Conservation (phyloP, 176 grass and related monocot genomes). For the Coix lacrymajobi region DNA sequence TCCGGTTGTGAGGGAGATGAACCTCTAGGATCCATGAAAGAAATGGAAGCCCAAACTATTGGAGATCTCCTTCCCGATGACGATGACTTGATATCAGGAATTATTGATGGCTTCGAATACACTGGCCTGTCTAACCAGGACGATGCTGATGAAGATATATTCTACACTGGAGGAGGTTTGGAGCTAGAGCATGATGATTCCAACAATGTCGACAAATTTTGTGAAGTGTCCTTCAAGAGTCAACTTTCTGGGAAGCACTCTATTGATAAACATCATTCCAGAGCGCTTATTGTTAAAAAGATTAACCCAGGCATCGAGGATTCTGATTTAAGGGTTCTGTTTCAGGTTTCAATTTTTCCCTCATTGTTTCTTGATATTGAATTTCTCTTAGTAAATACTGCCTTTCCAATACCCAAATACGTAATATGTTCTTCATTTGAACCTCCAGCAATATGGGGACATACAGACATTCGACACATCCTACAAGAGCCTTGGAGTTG, state of each 20-base stretch:
- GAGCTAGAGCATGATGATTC: conserved; percentile 61
- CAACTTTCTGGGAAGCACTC: conserved; percentile 36
- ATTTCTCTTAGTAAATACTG: not conserved
- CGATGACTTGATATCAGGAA: conserved; percentile 61
- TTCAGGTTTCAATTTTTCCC: conserved; percentile 39
- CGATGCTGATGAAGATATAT: conserved; percentile 78
- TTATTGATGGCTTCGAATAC: conserved; percentile 50
- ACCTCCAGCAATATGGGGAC: conserved; percentile 64
- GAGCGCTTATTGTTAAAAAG: conserved; percentile 63
- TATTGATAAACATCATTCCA: conserved; percentile 41
- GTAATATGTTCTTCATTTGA: not conserved
- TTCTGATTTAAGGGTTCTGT: conserved; percentile 45
- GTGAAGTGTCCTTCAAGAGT: conserved; percentile 28
- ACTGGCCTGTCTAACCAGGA: conserved; percentile 34
- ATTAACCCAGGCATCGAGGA: conserved; percentile 46
- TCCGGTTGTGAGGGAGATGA: conserved; percentile 45
- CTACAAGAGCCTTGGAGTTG: conserved; percentile 56
- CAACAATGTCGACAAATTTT: conserved; percentile 22
- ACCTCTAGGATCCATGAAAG: conserved; percentile 56
- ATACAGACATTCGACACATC: conserved; percentile 45
- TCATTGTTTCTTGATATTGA: not conserved
- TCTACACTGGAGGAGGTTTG: conserved; percentile 67
- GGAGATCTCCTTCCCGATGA: conserved; percentile 75
- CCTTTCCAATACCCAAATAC: conserved; percentile 9
- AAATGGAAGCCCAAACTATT: conserved; percentile 82